These are phyloP conservation scores for Anaeromyces robustus DNA, from an alignment of 192 early-diverging fungal genomes.

Conservation along the genomic window DNA sequence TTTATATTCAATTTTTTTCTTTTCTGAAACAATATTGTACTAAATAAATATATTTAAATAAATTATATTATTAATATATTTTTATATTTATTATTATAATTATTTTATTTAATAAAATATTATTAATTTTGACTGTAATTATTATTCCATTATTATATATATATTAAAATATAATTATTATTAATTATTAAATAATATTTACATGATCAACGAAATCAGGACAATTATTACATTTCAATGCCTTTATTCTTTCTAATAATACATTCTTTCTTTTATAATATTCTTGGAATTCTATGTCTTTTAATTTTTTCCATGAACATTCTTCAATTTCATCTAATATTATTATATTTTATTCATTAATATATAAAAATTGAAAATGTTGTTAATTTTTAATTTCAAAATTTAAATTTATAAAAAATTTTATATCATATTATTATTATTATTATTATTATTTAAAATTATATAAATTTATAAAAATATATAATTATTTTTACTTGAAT, in stretches of 20 bases:
- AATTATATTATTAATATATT: slow-evolving; percentile 15
- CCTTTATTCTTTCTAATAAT: slow-evolving; percentile 25
- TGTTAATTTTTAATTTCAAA: too few relatives aligned
- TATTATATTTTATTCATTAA: too few relatives aligned
- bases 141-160: too few relatives aligned
- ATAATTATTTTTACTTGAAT: slow-evolving; percentile 1
- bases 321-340: slow-evolving; percentile 18
- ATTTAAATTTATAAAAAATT: too few relatives aligned
- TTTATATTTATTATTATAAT: not conserved
- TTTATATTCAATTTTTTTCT: slow-evolving; percentile 45
- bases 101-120: too few relatives aligned
- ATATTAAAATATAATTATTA: too few relatives aligned
- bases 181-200: too few relatives aligned
- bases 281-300: slow-evolving; percentile 75
- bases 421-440: too few relatives aligned
- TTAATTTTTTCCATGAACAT: slow-evolving; percentile 71
- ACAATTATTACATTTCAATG: slow-evolving; percentile 56
- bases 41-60: slow-evolving; percentile 26
- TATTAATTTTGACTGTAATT: too few relatives aligned
- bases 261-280: slow-evolving; percentile 37
- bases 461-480: too few relatives aligned
- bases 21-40: slow-evolving; percentile 33
- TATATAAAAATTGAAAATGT: too few relatives aligned
- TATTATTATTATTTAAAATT: too few relatives aligned
- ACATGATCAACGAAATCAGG: slow-evolving; percentile 65